Evolutionary conservation across 2,329 filamentous ascomycete species (phyloP).

Genomic region (Apiospora marii): DNA sequence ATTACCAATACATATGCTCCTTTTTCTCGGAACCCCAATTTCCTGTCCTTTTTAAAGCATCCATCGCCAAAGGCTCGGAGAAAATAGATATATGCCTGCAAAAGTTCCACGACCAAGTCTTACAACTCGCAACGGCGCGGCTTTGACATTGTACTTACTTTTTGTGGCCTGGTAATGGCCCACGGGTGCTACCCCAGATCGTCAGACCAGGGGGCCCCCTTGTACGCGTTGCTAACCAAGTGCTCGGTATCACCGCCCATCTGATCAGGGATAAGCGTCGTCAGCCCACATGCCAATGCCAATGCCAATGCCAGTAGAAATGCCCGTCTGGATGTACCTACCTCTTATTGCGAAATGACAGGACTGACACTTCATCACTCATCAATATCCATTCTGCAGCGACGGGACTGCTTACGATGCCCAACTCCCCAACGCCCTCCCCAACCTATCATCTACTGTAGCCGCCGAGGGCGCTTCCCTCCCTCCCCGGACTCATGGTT

Average conservation of each 20-base stretch:
- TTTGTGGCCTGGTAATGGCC: not conserved
- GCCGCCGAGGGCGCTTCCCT: not conserved
- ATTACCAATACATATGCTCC: not conserved
- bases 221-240: not conserved
- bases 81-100: not conserved
- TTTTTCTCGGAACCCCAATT: not conserved
- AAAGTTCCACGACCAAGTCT: not conserved
- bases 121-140: constrained; percentile 1
- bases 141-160: not conserved
- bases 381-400: not conserved
- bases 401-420: constrained; percentile 15
- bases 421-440: no score
- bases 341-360: not conserved
- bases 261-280: constrained; percentile 6
- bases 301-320: not conserved
- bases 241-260: constrained; percentile 15
- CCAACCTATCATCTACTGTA: not conserved
- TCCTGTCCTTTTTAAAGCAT: not conserved
- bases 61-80: not conserved
- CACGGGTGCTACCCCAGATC: constrained; percentile 18
- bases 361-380: not conserved
- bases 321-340: not conserved
- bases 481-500: not conserved
- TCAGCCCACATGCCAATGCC: constrained; percentile 3
- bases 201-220: constrained; percentile 1